Percentiles rank a stretch among this genome's conserved stretches.
Evolutionary conservation across 2,329 filamentous ascomycete species (phyloP).

Genomic region (Aspergillus pseudonomiae): DNA sequence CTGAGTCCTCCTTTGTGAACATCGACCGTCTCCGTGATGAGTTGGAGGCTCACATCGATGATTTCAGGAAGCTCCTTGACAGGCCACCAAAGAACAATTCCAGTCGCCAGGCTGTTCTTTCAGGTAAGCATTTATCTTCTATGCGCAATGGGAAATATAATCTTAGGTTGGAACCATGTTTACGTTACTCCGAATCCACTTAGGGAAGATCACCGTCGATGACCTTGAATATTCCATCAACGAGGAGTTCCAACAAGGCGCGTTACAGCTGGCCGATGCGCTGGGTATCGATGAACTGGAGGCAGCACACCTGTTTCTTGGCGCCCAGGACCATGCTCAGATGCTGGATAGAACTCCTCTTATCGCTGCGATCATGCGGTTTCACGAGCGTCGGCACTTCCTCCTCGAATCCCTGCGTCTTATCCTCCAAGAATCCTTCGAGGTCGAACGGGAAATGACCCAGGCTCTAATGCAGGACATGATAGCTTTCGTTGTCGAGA

Average conservation of each 20-base stretch:
- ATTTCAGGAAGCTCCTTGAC: constrained; percentile 72
- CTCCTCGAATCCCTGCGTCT: constrained; percentile 82
- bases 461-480: constrained; percentile 60
- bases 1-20: constrained; percentile 70
- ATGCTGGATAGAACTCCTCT: constrained; percentile 72
- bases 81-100: constrained; percentile 73
- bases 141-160: not conserved
- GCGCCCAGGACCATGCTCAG: constrained; percentile 69
- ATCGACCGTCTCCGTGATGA: constrained; percentile 68
- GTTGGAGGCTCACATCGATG: constrained; percentile 67
- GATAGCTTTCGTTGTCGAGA: constrained; percentile 61
- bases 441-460: constrained; percentile 61
- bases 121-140: constrained; percentile 55
- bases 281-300: constrained; percentile 88
- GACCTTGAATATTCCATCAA: constrained; percentile 80
- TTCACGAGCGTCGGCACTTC: constrained; percentile 82
- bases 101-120: constrained; percentile 71
- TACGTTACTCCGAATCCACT: constrained; percentile 18
- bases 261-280: constrained; percentile 80
- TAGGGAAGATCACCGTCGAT: constrained; percentile 75
- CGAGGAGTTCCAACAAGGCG: constrained; percentile 81
- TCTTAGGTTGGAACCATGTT: constrained; percentile 15
- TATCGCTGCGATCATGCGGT: constrained; percentile 80
- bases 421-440: constrained; percentile 69
- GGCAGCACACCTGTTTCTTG: constrained; percentile 74